Base-by-base conservation (phyloP, 257 asterid genomes). In the Capsicum baccatum region DNA sequence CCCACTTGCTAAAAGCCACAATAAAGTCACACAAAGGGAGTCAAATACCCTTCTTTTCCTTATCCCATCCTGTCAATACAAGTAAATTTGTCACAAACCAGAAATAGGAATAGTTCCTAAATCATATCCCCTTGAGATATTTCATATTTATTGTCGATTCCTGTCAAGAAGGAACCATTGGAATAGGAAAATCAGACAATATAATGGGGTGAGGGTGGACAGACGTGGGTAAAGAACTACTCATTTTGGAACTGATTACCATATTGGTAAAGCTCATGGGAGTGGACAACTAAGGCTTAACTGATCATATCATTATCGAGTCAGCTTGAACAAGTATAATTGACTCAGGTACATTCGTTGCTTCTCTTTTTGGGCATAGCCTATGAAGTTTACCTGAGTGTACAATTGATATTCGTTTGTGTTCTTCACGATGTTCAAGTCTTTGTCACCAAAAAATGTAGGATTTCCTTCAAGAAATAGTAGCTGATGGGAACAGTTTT, bases 1-100 rank as follows among this genome's bases (percentile, higher is more conserved):
- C 98, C 99, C 99, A 96, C 87, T 90, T 91, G 39, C 95, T 91
- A 39, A 92, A 96, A 0, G 96, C 98, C 69, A 93, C 97, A 17
- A 91, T 85, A 39, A 92, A 88, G 87, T 96, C 99, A n/a, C 91
- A 12, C 92, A 91, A 26, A 96, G 88, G 83, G 98, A 93, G 85
- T 96, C 97, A 12, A 92, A 94, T 21, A 89, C 88, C 3, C 60
- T 82, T 66, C 87, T 87, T 14, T 91, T 58, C 87, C 90, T 86
- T 33, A 93, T 84, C 86, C 92, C 92, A 84, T 90, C 91, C 99
- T 94, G 92, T 74, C 81, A 69, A 62, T 26, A 12, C 35, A 78
- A 67, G 12, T 50, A 58, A 79, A 47, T 9, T 8, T 52, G 63
- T 52, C 3, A 76, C 13, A 76, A 0, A 52, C 47, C 26, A 76